A percentile compares a stretch with the other conserved stretches of the same genome.
These are phyloP conservation scores for Colletotrichum phormii DNA, from an alignment of 2,329 filamentous ascomycete genomes.

Conservation along the genomic window DNA sequence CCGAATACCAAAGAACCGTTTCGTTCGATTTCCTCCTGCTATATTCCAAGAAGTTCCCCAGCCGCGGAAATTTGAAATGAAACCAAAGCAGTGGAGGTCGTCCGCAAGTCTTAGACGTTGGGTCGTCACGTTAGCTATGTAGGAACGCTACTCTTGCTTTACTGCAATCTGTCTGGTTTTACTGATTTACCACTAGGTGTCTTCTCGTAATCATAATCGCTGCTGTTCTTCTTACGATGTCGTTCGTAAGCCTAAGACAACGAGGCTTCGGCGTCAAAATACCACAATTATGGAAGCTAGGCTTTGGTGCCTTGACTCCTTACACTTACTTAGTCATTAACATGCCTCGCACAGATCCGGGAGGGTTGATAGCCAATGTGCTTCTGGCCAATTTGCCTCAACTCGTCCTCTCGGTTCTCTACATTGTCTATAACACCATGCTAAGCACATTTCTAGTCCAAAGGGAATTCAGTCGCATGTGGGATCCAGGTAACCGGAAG, in stretches of 20 bases:
- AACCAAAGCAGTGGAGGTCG: constrained; percentile 1
- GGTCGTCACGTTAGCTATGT: background rate
- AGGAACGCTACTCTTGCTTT: background rate
- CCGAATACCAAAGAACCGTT: background rate
- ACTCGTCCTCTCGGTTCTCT: constrained; percentile 57
- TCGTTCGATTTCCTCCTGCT: background rate
- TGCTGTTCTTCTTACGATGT: constrained; percentile 25
- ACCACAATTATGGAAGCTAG: constrained; percentile 41
- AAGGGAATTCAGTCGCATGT: constrained; percentile 58
- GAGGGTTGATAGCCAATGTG: constrained; percentile 46
- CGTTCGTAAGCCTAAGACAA: constrained; percentile 32
- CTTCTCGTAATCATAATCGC: background rate
- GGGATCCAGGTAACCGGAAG: constrained; percentile 43
- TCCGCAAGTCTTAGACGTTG: background rate
- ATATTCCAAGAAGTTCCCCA: background rate
- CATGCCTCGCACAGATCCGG: constrained; percentile 42
- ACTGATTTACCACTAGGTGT: background rate
- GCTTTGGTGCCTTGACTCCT: constrained; percentile 44
- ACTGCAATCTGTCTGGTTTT: background rate
- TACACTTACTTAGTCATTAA: constrained; percentile 43
- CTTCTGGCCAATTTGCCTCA: constrained; percentile 61
- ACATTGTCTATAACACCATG: constrained; percentile 56
- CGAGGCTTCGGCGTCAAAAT: constrained; percentile 38
- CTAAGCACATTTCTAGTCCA: constrained; percentile 58
- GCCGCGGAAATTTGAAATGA: background rate